phyloP scores from a whole-genome alignment of 495 filamentous ascomycete genomes.

The Aspergillus egyptiacus region DNA sequence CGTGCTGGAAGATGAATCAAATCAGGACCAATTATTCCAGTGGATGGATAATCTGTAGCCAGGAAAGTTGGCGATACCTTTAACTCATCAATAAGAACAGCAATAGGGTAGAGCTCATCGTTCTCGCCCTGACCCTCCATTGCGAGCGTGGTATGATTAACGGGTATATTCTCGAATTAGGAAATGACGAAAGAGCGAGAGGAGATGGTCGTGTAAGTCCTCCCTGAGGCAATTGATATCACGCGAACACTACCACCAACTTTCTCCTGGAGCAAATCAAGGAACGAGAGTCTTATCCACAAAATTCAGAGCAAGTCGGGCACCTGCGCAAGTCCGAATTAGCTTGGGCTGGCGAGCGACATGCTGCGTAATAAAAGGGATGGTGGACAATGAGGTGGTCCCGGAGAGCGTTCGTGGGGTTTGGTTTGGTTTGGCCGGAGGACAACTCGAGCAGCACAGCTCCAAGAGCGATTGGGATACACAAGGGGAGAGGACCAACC shows the following conservation, averaged over 20 bases:
- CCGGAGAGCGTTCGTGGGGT: conserved; percentile 43
- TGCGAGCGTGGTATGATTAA: conserved; percentile 25
- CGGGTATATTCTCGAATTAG: conserved; percentile 17
- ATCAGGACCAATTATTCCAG: conserved; percentile 19
- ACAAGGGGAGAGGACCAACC: conserved; percentile 9
- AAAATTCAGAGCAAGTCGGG: conserved; percentile 8
- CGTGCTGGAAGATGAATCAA: conserved; percentile 57
- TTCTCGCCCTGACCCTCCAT: conserved; percentile 74
- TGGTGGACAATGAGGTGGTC: conserved; percentile 22
- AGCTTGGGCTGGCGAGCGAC: conserved; percentile 8
- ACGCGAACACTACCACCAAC: conserved; percentile 26
- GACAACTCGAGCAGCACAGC: conserved; percentile 31
- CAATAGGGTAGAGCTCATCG: conserved; percentile 98
- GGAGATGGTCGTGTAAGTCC: conserved; percentile 33
- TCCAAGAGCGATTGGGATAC: conserved; percentile 23
- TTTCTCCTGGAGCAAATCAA: conserved; percentile 6
- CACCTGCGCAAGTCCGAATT: conserved; percentile 18
- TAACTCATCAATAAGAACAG: conserved; percentile 97
- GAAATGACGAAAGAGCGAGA: conserved; percentile 20
- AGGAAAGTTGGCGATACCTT: conserved; percentile 57
- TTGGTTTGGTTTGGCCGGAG: conserved; percentile 41
- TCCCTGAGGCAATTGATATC: conserved; percentile 25
- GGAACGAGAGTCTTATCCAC: conserved; percentile 11
- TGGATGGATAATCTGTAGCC: not conserved
- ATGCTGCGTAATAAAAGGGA: conserved; percentile 23